A percentile compares a stretch with the other conserved stretches of the same genome.
Evolutionary conservation across 345 rosid genomes (phyloP).

Genomic region (Litchi chinensis): DNA sequence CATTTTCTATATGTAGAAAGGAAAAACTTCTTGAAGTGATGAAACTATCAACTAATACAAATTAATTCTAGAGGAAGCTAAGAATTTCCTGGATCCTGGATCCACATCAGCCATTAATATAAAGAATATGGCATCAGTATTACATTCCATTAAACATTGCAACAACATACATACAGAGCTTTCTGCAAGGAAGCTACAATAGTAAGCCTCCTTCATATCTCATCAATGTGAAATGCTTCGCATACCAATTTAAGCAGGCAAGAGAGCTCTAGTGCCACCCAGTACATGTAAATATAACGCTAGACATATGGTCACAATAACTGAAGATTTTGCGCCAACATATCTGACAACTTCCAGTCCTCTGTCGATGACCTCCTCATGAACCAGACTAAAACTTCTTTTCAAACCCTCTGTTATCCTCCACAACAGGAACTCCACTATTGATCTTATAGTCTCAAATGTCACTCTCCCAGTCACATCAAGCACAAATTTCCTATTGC

Average conservation of each 20-base stretch:
- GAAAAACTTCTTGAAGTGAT: neutral
- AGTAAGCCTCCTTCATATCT: slow-evolving; percentile 15
- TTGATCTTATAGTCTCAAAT: slow-evolving; percentile 63
- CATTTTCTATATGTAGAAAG: neutral
- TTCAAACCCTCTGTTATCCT: slow-evolving; percentile 62
- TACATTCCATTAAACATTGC: slow-evolving; percentile 11
- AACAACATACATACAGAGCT: slow-evolving; percentile 10
- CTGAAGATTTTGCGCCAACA: slow-evolving; percentile 69
- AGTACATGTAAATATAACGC: slow-evolving; percentile 76
- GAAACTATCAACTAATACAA: neutral
- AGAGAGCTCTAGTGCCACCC: slow-evolving; percentile 45
- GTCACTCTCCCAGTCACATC: slow-evolving; percentile 97
- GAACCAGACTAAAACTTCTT: slow-evolving; percentile 45
- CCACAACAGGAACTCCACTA: slow-evolving; percentile 60
- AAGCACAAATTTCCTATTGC: slow-evolving; percentile 74
- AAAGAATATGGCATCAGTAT: neutral
- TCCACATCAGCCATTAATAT: neutral
- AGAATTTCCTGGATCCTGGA: slow-evolving; percentile 16
- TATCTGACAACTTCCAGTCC: slow-evolving; percentile 71
- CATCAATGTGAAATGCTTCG: slow-evolving; percentile 9
- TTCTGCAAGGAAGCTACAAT: slow-evolving; percentile 2
- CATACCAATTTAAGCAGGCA: slow-evolving; percentile 44
- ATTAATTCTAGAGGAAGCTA: slow-evolving; percentile 3
- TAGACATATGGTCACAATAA: slow-evolving; percentile 71
- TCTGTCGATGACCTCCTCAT: slow-evolving; percentile 58